A percentile compares a stretch with the other conserved stretches of the same genome.
Conservation (phyloP, 345 rosid genomes). For the Punica granatum region DNA sequence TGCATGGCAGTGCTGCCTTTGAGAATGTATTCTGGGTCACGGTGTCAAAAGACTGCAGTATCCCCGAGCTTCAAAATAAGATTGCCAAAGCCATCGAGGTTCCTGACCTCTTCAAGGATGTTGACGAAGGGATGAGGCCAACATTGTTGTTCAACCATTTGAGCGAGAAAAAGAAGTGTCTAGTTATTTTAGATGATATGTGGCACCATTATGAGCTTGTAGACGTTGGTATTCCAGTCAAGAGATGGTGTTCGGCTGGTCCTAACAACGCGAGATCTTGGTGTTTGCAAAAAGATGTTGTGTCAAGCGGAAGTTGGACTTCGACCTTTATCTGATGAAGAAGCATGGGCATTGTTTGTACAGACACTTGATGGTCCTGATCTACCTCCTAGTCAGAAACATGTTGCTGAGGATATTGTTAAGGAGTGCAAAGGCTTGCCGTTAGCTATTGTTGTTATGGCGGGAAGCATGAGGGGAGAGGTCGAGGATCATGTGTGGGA, state of each 20-base stretch:
- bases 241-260: neutral
- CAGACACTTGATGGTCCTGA: neutral
- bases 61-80: rapidly evolving
- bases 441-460: neutral
- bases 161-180: neutral
- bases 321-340: neutral
- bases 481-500: conserved; percentile 9
- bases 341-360: conserved; percentile 1
- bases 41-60: neutral
- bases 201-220: neutral
- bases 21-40: neutral
- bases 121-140: neutral
- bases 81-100: rapidly evolving
- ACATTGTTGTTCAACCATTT: neutral
- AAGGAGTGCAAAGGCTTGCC: conserved; percentile 19
- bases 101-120: too few species aligned
- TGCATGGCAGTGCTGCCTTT: neutral
- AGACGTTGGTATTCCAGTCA: neutral
- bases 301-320: neutral
- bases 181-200: neutral
- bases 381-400: neutral
- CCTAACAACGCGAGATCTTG: neutral
- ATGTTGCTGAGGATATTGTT: neutral
- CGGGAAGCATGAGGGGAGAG: conserved; percentile 12
- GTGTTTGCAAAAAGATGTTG: neutral